phyloP scores from a whole-genome alignment of 108 stramenopile species.

The Discostella stelligeroides region DNA sequence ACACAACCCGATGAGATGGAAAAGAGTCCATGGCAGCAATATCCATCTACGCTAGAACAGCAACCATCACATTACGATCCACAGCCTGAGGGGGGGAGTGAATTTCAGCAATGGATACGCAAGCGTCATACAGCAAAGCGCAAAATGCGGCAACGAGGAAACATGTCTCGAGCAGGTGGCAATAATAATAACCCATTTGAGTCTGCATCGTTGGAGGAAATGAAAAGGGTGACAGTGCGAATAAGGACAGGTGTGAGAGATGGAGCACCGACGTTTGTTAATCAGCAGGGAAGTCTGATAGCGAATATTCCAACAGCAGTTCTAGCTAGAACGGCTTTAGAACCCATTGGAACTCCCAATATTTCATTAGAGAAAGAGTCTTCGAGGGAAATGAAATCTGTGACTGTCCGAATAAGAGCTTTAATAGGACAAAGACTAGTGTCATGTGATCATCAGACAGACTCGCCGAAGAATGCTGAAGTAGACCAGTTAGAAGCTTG shows the following conservation, averaged over 20 bases:
- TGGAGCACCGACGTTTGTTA: not conserved
- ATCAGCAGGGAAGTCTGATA: not conserved
- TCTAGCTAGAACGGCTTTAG: not conserved
- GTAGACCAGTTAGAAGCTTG: not conserved
- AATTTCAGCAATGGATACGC: constrained; percentile 23
- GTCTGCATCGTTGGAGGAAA: not conserved
- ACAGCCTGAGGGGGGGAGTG: constrained; percentile 3
- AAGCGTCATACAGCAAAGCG: constrained; percentile 11
- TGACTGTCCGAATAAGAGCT: not conserved
- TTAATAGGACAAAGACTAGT: not conserved
- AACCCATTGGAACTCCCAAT: no score
- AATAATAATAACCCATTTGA: not conserved
- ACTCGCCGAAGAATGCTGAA: no score
- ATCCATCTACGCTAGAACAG: not conserved
- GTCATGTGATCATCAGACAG: not conserved
- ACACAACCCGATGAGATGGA: constrained; percentile 2
- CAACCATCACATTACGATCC: not conserved
- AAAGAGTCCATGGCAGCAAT: not conserved
- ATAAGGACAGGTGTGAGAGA: not conserved
- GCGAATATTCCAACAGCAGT: not conserved
- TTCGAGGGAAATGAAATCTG: constrained; percentile 8
- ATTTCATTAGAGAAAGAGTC: no score
- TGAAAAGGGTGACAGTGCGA: constrained; percentile 7
- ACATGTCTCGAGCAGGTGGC: not conserved
- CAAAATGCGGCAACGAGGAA: constrained; percentile 10